Evolutionary conservation across 768 basidiomycete genomes (phyloP).

Genomic region (Mycena latifolia): DNA sequence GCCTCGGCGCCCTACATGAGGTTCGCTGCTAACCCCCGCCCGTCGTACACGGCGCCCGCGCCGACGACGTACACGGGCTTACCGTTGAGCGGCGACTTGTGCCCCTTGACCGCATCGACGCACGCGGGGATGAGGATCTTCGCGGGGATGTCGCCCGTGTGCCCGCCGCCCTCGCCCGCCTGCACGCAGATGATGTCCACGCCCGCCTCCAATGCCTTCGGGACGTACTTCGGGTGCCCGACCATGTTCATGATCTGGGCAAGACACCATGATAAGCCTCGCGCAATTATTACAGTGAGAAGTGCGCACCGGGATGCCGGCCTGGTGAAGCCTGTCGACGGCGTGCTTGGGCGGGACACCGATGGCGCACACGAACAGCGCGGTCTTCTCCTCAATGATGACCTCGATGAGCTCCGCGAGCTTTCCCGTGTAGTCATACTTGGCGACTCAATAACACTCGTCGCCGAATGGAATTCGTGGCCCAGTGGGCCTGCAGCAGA

Average conservation of each 20-base stretch:
- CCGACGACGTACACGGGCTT: constrained; percentile 90
- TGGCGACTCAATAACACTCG: background rate
- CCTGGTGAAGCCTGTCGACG: constrained; percentile 86
- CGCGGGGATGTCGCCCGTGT: constrained; percentile 88
- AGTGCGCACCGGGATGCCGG: constrained; percentile 81
- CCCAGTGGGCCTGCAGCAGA: too few relatives aligned
- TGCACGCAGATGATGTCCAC: constrained; percentile 96
- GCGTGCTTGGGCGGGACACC: constrained; percentile 87
- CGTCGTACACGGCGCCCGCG: constrained; percentile 93
- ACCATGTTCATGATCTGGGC: constrained; percentile 69
- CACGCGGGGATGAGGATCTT: constrained; percentile 92
- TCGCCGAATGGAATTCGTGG: background rate
- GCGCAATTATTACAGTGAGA: too few relatives aligned
- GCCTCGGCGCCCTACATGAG: constrained; percentile 91
- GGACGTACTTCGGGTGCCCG: constrained; percentile 93
- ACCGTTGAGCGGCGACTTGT: constrained; percentile 84
- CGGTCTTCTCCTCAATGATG: constrained; percentile 73
- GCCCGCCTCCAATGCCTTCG: constrained; percentile 84
- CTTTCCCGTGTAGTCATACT: constrained; percentile 81
- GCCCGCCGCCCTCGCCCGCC: constrained; percentile 92
- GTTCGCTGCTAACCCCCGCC: constrained; percentile 90
- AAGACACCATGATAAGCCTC: too few relatives aligned
- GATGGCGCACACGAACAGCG: constrained; percentile 78
- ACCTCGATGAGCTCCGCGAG: constrained; percentile 66
- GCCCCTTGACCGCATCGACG: constrained; percentile 86